phyloP scores from a whole-genome alignment of 2,329 filamentous ascomycete species.

The Nakataea oryzae region DNA sequence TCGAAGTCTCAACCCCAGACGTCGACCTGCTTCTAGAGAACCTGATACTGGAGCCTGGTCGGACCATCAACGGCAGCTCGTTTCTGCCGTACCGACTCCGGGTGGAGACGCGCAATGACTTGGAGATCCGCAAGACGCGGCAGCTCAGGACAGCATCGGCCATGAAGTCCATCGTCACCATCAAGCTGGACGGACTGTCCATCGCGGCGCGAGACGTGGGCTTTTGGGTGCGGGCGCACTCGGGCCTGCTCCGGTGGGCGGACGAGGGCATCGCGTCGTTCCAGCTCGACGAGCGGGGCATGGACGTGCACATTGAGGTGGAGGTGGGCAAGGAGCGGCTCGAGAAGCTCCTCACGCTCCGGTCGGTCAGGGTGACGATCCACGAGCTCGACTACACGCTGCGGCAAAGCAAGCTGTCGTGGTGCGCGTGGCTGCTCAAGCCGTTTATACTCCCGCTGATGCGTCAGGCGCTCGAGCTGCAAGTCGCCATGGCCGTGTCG shows the following conservation, averaged over 20 bases:
- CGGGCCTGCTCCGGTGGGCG: conserved; percentile 61
- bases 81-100: conserved; percentile 81
- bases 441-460: conserved; percentile 75
- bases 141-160: conserved; percentile 51
- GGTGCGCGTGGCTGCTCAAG: conserved; percentile 73
- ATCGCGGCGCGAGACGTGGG: conserved; percentile 79
- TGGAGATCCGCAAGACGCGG: conserved; percentile 73
- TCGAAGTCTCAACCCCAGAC: conserved; percentile 78
- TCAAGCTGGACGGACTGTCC: conserved; percentile 75
- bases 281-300: conserved; percentile 63
- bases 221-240: conserved; percentile 77
- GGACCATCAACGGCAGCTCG: conserved; percentile 72
- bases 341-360: conserved; percentile 72
- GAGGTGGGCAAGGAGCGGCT: conserved; percentile 69
- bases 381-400: conserved; percentile 80
- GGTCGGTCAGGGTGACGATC: conserved; percentile 66
- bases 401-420: conserved; percentile 63
- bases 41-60: conserved; percentile 78
- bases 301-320: conserved; percentile 77
- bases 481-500: conserved; percentile 62
- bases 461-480: conserved; percentile 66
- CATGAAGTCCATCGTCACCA: conserved; percentile 60
- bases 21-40: conserved; percentile 85
- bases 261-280: conserved; percentile 84
- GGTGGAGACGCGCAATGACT: conserved; percentile 73